Conservation (phyloP, 148 eudicot species). For the Dianthus caryophyllus region DNA sequence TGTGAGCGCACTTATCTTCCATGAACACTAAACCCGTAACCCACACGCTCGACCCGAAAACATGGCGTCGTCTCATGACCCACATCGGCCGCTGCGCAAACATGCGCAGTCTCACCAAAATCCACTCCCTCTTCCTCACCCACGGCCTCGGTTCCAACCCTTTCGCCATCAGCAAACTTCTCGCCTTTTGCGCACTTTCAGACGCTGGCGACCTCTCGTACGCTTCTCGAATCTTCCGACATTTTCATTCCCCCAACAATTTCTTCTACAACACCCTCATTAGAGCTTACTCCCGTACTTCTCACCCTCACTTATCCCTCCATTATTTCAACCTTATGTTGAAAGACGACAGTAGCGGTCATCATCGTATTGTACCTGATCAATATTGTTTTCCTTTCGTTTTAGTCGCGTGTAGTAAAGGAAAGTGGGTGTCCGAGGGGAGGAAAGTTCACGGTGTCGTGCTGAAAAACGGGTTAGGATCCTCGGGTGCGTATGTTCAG, state of each 20-base stretch:
- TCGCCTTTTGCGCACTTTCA: constrained; percentile 18
- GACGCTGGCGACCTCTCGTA: constrained; percentile 13
- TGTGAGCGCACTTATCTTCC: background rate
- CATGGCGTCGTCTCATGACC: constrained; percentile 24
- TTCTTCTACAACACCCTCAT: constrained; percentile 27
- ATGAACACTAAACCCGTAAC: constrained; percentile 2
- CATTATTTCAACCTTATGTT: constrained; percentile 27
- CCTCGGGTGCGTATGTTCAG: constrained; percentile 16
- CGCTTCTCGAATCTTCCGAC: constrained; percentile 21
- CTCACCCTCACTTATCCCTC: constrained; percentile 9
- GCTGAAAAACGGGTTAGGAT: constrained; percentile 22
- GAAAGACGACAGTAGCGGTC: background rate
- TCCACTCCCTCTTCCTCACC: constrained; percentile 23
- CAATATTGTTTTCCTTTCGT: constrained; percentile 27
- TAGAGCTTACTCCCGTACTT: constrained; percentile 23
- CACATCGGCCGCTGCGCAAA: constrained; percentile 9
- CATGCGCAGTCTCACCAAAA: constrained; percentile 14
- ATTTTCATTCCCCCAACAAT: constrained; percentile 16
- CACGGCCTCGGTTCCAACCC: constrained; percentile 25
- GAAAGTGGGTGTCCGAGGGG: constrained; percentile 12
- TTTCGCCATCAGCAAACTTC: constrained; percentile 28
- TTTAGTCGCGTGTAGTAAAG: constrained; percentile 16
- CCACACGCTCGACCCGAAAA: constrained; percentile 4
- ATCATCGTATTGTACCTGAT: constrained; percentile 3
- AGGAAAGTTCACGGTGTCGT: constrained; percentile 15